Evolutionary conservation across 2,329 filamentous ascomycete genomes (phyloP).

Genomic region (Diplodia corticola): DNA sequence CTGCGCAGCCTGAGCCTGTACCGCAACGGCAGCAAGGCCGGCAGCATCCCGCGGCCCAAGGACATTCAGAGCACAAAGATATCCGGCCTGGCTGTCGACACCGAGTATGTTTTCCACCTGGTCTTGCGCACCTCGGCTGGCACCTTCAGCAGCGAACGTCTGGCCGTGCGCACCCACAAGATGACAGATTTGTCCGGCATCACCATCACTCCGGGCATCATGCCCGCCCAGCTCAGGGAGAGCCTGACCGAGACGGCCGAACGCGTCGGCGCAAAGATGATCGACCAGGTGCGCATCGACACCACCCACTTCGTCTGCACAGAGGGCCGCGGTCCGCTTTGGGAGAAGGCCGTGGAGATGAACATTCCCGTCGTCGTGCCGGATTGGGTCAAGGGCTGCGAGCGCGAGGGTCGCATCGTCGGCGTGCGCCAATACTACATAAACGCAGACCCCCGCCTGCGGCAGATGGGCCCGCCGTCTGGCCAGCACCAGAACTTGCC

Average conservation of each 20-base stretch:
- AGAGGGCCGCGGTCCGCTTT: constrained; percentile 82
- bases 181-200: constrained; percentile 97
- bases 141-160: constrained; percentile 78
- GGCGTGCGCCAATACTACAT: constrained; percentile 96
- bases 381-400: constrained; percentile 97
- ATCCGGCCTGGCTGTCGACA: constrained; percentile 91
- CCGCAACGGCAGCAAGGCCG: constrained; percentile 94
- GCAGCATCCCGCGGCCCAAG: constrained; percentile 83
- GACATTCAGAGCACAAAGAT: constrained; percentile 97
- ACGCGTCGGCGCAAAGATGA: constrained; percentile 87
- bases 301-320: constrained; percentile 98
- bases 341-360: constrained; percentile 97
- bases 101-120: constrained; percentile 92
- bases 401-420: constrained; percentile 86
- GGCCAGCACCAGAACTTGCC: constrained; percentile 28
- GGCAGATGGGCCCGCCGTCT: constrained; percentile 50
- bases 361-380: constrained; percentile 96
- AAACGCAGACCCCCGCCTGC: constrained; percentile 72
- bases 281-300: constrained; percentile 88
- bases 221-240: constrained; percentile 72
- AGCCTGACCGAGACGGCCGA: constrained; percentile 74
- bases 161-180: constrained; percentile 90
- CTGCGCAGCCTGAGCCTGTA: constrained; percentile 87
- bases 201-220: constrained; percentile 86
- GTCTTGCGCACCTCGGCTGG: constrained; percentile 89